Conservation (phyloP, 345 rosid species). For the Gynandropsis gynandra region DNA sequence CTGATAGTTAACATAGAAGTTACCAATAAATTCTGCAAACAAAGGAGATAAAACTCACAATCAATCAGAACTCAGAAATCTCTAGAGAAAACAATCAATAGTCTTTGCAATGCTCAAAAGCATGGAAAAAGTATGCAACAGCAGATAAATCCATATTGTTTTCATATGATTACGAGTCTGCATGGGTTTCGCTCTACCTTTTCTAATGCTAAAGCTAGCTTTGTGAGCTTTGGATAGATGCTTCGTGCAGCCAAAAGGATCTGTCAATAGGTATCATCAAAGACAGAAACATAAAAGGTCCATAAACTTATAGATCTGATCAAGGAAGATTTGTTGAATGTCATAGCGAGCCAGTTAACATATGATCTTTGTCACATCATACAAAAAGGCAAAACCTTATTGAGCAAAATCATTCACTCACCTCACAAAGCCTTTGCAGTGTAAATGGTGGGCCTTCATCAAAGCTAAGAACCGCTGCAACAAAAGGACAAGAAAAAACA, state of each 20-base stretch:
- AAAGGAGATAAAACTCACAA: not conserved
- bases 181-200: conserved; percentile 39
- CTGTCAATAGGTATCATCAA: conserved; percentile 30
- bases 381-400: conserved; percentile 9
- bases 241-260: conserved; percentile 62
- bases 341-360: not conserved
- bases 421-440: conserved; percentile 92
- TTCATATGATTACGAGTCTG: not conserved
- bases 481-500: conserved; percentile 13
- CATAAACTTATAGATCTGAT: not conserved
- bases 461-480: conserved; percentile 61
- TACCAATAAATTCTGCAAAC: conserved; percentile 66
- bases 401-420: conserved; percentile 22
- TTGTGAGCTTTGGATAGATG: conserved; percentile 82
- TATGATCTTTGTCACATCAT: not conserved
- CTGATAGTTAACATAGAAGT: conserved; percentile 55
- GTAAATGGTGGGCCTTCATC: conserved; percentile 95
- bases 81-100: not conserved
- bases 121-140: not conserved
- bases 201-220: conserved; percentile 92
- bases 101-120: no score
- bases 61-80: not conserved
- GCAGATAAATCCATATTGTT: no score
- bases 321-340: not conserved
- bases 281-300: not conserved